These are phyloP conservation scores for Dendrobium chrysotoxum DNA, from an alignment of 106 monocot species.

Conservation along the genomic window DNA sequence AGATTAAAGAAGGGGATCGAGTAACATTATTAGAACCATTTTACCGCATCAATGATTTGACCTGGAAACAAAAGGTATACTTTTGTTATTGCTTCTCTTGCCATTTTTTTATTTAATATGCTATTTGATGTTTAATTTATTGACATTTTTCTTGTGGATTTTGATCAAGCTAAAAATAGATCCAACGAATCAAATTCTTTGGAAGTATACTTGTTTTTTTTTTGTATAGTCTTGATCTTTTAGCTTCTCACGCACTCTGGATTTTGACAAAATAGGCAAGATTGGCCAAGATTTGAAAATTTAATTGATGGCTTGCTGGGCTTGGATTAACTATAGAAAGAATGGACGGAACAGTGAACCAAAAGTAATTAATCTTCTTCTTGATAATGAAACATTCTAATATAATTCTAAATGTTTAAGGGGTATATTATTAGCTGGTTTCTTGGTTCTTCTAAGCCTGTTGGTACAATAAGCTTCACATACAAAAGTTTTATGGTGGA, in stretches of 20 bases:
- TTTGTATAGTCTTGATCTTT: not conserved
- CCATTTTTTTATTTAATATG: not conserved
- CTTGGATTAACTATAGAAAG: not conserved
- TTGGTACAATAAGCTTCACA: not conserved
- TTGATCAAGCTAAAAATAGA: not conserved
- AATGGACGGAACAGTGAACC: not conserved
- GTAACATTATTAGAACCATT: slow-evolving; percentile 67
- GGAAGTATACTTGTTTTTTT: not conserved
- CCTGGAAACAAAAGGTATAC: slow-evolving; percentile 74
- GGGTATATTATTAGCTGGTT: not conserved
- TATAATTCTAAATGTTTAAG: not conserved
- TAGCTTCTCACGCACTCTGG: not conserved
- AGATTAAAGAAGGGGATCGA: slow-evolving; percentile 90
- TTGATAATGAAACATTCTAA: not conserved
- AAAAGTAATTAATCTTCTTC: not conserved
- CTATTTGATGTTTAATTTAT: not conserved
- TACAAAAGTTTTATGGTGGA: not conserved
- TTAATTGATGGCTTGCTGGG: not conserved
- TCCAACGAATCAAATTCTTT: not conserved
- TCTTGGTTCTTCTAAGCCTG: not conserved
- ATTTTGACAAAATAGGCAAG: not conserved
- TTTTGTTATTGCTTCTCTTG: not conserved
- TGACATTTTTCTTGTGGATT: not conserved
- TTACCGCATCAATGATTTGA: slow-evolving; percentile 41
- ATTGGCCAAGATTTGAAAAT: not conserved